Base-by-base conservation (phyloP, 495 filamentous ascomycete species). In the Annulohypoxylon moriforme region DNA sequence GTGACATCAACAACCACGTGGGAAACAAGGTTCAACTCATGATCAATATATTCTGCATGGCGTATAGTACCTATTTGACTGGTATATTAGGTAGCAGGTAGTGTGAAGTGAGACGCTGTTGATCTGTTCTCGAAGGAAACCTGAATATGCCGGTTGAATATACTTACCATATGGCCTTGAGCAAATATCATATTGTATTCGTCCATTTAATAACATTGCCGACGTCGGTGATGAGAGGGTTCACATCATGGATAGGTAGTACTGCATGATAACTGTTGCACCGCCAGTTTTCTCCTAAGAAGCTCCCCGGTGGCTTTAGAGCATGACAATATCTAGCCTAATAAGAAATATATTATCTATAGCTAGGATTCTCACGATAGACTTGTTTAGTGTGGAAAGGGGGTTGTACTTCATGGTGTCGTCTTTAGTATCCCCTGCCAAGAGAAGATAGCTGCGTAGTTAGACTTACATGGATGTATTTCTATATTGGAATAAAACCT, bases 141-240 rank as follows among this genome's bases (percentile, higher is more conserved):
- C 11, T 6, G 9, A 42, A 20, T n/a, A 49, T 18, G 46, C 56
- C 64, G 64, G 64, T 67, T 67, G 56, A 67, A 67, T 60, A 5
- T 22, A 1, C n/a, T n/a, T n/a, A 25, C 40, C 36, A 42, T 3
- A 53, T 60, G 18, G 44, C n/a, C 6, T 14, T 20, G 36, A 40
- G 36, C 36, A 40, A 40, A 40, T 40, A 40, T 40, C 13, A 53
- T 4, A n/a, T 31, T 36, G 25, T 10, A 7, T 50, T 13, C 22
- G 9, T 36, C 8, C 1, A 14, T 16, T 38, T 40, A 4, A 27
- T 14, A 20, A 8, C 33, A 40, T 7, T 47, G 42, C 59, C 29
- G 9, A 61, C 42, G 25, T 61, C 42, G 24, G 24, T 31, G 40
- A 53, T 53, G 24, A 40, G 9, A 31, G n/a, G 6, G 0, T 42